Evolutionary conservation across 176 grass and related monocot genomes (phyloP), one percentile per base, ranked within the genome.

Genomic region (Thalia dealbata): DNA sequence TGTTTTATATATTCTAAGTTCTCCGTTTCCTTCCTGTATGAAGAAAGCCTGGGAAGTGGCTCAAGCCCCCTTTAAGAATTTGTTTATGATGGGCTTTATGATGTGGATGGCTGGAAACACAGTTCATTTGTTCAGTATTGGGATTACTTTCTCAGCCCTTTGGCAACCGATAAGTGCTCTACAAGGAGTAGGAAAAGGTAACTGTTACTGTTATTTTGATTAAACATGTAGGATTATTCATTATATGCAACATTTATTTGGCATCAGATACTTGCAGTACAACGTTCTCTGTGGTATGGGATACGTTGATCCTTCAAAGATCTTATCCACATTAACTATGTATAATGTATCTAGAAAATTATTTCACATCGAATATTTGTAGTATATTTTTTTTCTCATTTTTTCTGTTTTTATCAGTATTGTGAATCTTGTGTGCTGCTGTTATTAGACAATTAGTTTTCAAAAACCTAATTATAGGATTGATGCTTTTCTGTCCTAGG

Each of bases 41-140:
- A 78, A 99, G 95, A 99, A 99, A 91, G 95, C 95, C 50, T 93
- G 89, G 95, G 95, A 99, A 76, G 85, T 99, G 59, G 90, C 95
- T 50, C 95, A 99, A 87, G 27, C 90, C 19, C 90, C 95, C 6
- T 93, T 99, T 65, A 99, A 99, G 74, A 99, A 93, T 90, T 82
- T 93, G 9, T 76, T 99, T 80, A 99, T 99, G 95, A 99, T 93
- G 95, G 95, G 95, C 2, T 99, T 99, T 50, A 99, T 99, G 95
- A 99, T 99, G 95, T 99, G 95, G 95, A 99, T 99, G 95, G 85
- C 95, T 16, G 95, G 95, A 82, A 93, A 68, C 76, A 93, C 95
- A 21, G 87, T 99, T 50, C 95, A 99, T 70, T 76, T 99, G 29
- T 99, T 99, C 81, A 99, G 95, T 74, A 99, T 99, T 8, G 95